A percentile compares a stretch with the other conserved stretches of the same genome.
phyloP scores from a whole-genome alignment of 1,284 basidiomycete genomes.

The Pisolithus thermaeus region DNA sequence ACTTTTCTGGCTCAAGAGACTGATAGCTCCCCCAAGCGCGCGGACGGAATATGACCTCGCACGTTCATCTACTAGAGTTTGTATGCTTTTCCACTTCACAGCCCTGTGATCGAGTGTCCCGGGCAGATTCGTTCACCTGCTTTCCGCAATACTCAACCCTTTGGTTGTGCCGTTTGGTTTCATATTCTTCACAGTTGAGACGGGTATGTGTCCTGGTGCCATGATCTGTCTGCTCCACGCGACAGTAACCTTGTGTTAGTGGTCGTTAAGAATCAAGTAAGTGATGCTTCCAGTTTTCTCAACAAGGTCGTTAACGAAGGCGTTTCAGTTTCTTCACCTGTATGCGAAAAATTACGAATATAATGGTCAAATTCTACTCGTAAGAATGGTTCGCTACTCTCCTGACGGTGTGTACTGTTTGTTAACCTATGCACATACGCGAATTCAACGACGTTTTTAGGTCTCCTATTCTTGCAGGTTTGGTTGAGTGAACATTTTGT shows the following conservation, averaged over 20 bases:
- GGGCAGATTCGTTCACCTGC: conserved; percentile 64
- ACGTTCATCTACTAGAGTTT: conserved; percentile 79
- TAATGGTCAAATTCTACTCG: conserved; percentile 68
- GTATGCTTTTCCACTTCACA: conserved; percentile 16
- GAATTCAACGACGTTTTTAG: conserved; percentile 12
- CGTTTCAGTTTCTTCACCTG: conserved; percentile 66
- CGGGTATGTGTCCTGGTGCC: conserved; percentile 47
- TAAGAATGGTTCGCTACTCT: conserved; percentile 76
- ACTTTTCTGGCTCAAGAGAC: conserved; percentile 63
- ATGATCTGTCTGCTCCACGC: conserved; percentile 11
- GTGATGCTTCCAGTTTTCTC: conserved; percentile 1
- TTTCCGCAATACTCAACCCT: conserved; percentile 77
- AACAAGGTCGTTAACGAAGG: background rate
- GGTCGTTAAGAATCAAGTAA: conserved; percentile 76
- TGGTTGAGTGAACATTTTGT: conserved; percentile 6
- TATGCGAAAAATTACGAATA: conserved; percentile 87
- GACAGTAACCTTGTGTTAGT: conserved; percentile 34
- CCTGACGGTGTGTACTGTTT: conserved; percentile 55
- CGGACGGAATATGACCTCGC: conserved; percentile 68
- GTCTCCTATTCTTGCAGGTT: conserved; percentile 48
- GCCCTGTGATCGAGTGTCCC: background rate
- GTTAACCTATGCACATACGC: background rate
- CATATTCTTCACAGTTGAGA: conserved; percentile 63
- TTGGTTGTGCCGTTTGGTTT: conserved; percentile 66
- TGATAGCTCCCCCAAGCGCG: conserved; percentile 72